These are phyloP conservation scores for Prunus mira DNA, from an alignment of 306 rosid species.

Conservation along the genomic window DNA sequence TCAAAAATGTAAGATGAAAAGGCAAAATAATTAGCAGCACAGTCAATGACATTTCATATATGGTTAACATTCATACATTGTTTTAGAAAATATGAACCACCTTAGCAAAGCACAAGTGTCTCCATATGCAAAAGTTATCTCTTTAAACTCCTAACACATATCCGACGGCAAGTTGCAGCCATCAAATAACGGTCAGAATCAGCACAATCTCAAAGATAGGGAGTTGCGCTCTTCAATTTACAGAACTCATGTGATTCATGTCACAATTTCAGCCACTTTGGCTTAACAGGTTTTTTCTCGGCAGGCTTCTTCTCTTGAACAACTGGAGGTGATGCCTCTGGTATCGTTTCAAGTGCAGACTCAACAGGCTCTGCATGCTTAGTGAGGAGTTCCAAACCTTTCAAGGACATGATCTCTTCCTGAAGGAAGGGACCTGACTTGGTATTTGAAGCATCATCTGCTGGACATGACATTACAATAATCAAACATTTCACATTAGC, in stretches of 20 bases:
- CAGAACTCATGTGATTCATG: neutral
- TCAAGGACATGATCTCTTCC: conserved; percentile 60
- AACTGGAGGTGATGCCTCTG: conserved; percentile 33
- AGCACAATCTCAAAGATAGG: neutral
- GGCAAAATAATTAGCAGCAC: too few species aligned
- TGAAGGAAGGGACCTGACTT: conserved; percentile 47
- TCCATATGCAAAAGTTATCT: too few species aligned
- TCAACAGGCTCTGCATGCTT: conserved; percentile 43
- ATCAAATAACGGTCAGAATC: neutral
- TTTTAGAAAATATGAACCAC: too few species aligned
- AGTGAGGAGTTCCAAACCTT: conserved; percentile 41
- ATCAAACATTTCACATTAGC: neutral
- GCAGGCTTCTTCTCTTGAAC: conserved; percentile 63
- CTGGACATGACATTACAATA: conserved; percentile 30
- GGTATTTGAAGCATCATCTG: conserved; percentile 31
- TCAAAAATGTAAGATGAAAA: too few species aligned
- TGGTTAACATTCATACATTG: too few species aligned
- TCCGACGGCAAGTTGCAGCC: neutral
- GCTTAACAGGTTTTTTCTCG: conserved; percentile 61
- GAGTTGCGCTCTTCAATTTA: neutral
- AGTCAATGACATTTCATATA: too few species aligned
- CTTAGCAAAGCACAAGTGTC: too few species aligned
- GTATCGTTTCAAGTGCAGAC: conserved; percentile 28
- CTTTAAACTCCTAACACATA: too few species aligned
- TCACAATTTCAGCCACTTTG: conserved; percentile 84